Evolutionary conservation across 805 yeast genomes (phyloP).

Genomic region (Candida railenensis): DNA sequence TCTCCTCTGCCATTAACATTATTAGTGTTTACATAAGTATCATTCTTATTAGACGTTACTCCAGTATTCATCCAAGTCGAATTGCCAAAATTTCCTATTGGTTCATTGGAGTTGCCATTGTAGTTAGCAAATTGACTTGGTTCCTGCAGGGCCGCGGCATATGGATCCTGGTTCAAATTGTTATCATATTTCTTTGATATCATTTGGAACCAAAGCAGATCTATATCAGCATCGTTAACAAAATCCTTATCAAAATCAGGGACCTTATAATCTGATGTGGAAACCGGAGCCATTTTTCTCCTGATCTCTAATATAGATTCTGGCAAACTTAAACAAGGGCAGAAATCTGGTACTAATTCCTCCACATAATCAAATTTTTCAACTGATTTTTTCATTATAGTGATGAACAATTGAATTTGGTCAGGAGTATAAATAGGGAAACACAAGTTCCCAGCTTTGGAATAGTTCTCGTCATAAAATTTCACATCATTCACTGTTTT

Average conservation of each 20-base stretch:
- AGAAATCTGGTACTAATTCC: constrained; percentile 11
- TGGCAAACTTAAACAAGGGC: neutral
- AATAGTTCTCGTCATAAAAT: constrained; percentile 26
- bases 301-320: neutral
- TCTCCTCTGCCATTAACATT: no score
- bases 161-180: neutral
- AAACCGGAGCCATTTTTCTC: neutral
- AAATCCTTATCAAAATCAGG: constrained; percentile 15
- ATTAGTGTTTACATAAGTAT: no score
- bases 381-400: constrained; percentile 24
- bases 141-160: neutral
- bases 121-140: no score
- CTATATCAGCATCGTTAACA: constrained; percentile 28
- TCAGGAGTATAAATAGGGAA: constrained; percentile 14
- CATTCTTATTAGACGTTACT: no score
- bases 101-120: neutral
- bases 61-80: neutral
- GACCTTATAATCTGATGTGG: neutral
- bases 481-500: constrained; percentile 26
- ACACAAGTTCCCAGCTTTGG: constrained; percentile 12
- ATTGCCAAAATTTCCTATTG: neutral
- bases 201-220: constrained; percentile 35
- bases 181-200: constrained; percentile 27
- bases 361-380: constrained; percentile 20
- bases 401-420: constrained; percentile 26